A percentile compares a stretch with the other conserved stretches of the same genome.
Conservation (phyloP, 2,329 filamentous ascomycete species). For the Xylaria sp. region DNA sequence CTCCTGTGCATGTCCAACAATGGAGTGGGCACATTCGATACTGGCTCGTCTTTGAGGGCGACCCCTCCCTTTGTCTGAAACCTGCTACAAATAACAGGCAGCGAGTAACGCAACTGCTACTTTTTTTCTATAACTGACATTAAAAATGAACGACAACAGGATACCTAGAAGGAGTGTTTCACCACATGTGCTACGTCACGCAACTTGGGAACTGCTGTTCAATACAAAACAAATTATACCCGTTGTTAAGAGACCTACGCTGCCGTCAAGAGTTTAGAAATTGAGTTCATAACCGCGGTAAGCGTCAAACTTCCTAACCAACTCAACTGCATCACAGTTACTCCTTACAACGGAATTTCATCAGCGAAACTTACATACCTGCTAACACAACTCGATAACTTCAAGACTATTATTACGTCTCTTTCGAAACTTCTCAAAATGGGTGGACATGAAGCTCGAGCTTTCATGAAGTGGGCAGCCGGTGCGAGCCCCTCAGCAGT, state of each 20-base stretch:
- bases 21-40: too few relatives aligned
- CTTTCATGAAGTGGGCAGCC: constrained; percentile 25
- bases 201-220: not conserved
- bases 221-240: too few relatives aligned
- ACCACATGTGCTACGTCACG: not conserved
- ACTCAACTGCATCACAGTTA: not conserved
- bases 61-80: too few relatives aligned
- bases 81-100: too few relatives aligned
- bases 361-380: not conserved
- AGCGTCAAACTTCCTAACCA: not conserved
- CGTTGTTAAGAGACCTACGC: too few relatives aligned
- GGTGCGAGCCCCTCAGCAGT: constrained; percentile 8
- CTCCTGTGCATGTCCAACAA: not conserved
- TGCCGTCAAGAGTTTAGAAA: not conserved
- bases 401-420: not conserved
- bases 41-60: too few relatives aligned
- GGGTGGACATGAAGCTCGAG: constrained; percentile 19
- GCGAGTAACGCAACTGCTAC: too few relatives aligned
- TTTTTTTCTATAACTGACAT: not conserved
- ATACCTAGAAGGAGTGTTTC: not conserved
- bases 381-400: not conserved
- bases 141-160: not conserved
- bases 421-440: constrained; percentile 1
- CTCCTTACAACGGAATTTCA: not conserved
- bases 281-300: not conserved